phyloP scores from a whole-genome alignment of 2,329 filamentous ascomycete genomes.

The Claviceps monticola region DNA sequence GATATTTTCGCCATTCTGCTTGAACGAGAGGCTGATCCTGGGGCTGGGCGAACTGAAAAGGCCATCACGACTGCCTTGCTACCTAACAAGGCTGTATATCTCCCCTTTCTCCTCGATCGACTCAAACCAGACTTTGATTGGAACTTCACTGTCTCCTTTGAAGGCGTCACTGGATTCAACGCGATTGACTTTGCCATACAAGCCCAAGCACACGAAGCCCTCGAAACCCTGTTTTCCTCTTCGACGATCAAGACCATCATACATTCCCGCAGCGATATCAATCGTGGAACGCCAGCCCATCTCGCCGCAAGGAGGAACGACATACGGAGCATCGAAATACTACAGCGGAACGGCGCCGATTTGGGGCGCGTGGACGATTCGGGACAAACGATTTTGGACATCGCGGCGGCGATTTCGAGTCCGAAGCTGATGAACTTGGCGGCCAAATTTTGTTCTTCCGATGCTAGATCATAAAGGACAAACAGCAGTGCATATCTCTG shows the following conservation, averaged over 20 bases:
- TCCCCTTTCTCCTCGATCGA: not conserved
- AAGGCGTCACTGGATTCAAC: not conserved
- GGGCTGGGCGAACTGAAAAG: not conserved
- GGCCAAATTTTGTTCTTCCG: not conserved
- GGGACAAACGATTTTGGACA: not conserved
- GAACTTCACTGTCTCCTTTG: not conserved
- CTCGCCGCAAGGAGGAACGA: not conserved
- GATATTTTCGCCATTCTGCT: not conserved
- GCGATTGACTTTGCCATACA: not conserved
- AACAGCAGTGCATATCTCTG: not conserved
- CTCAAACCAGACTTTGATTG: not conserved
- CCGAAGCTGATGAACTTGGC: not conserved
- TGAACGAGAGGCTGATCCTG: not conserved
- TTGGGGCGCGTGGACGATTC: not conserved
- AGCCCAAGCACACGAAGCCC: not conserved
- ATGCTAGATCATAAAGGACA: not conserved
- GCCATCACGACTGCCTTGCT: not conserved
- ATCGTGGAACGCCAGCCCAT: constrained; percentile 1
- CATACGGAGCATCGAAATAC: not conserved
- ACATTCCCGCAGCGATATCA: not conserved
- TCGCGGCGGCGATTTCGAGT: not conserved
- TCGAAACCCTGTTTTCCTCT: not conserved
- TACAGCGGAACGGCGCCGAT: not conserved
- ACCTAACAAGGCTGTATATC: not conserved
- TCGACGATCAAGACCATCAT: not conserved